Conservation (phyloP, 768 basidiomycete species). For the Macrocybe gigantea region DNA sequence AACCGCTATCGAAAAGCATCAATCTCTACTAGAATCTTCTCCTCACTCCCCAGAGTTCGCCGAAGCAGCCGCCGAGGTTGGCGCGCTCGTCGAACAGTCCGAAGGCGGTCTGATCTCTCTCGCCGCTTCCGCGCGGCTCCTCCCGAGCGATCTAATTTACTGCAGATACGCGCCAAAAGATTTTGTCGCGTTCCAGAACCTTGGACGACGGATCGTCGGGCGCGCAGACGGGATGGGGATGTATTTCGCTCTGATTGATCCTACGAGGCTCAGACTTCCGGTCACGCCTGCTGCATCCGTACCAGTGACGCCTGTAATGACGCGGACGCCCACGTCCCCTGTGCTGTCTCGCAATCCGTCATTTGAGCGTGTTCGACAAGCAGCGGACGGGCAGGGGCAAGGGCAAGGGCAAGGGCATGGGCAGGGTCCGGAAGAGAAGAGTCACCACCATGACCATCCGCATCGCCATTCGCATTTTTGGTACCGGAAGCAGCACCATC, state of each 20-base stretch:
- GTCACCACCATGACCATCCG: not conserved
- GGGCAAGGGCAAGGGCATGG: not conserved
- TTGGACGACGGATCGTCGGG: constrained; percentile 45
- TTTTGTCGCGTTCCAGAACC: constrained; percentile 42
- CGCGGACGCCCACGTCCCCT: constrained; percentile 3
- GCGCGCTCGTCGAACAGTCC: constrained; percentile 23
- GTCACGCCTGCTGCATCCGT: constrained; percentile 36
- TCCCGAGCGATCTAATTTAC: constrained; percentile 56
- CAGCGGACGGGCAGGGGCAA: too few relatives aligned
- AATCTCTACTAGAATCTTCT: constrained; percentile 34
- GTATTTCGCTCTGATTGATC: constrained; percentile 62
- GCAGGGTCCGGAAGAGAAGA: not conserved
- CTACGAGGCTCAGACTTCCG: constrained; percentile 52
- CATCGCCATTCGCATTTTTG: constrained; percentile 15
- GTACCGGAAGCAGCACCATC: constrained; percentile 28
- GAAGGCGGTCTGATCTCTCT: constrained; percentile 51
- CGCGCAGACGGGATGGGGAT: constrained; percentile 56
- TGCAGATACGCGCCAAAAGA: constrained; percentile 54
- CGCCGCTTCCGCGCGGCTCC: constrained; percentile 43
- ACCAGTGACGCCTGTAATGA: constrained; percentile 19
- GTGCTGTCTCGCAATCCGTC: constrained; percentile 25
- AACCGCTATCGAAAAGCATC: constrained; percentile 40
- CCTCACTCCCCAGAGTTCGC: constrained; percentile 35
- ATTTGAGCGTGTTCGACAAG: not conserved
- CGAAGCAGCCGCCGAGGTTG: constrained; percentile 21